phyloP scores from a whole-genome alignment of 2,329 filamentous ascomycete genomes.

The Colletotrichum sidae region DNA sequence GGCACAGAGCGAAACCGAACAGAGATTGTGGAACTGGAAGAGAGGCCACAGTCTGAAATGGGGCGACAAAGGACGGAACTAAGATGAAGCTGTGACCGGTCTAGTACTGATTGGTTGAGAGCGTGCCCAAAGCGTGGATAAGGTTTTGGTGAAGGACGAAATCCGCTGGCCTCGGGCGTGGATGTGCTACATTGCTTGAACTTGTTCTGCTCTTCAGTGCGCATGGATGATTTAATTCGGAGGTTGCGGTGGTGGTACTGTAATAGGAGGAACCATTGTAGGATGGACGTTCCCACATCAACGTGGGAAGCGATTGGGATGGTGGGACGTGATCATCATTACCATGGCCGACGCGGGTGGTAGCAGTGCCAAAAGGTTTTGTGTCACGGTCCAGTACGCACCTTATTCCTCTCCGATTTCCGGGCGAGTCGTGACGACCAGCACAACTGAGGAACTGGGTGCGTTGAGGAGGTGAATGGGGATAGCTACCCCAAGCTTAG shows the following conservation, averaged over 20 bases:
- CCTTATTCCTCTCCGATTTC: slow-evolving; percentile 1
- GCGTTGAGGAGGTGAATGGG: slow-evolving; percentile 3
- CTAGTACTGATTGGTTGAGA: neutral
- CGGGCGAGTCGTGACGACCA: too few relatives aligned
- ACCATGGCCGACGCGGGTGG: too few relatives aligned
- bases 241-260: neutral
- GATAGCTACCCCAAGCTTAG: neutral
- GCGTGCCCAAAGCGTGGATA: slow-evolving; percentile 27
- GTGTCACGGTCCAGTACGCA: neutral
- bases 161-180: slow-evolving; percentile 7
- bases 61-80: slow-evolving; percentile 7
- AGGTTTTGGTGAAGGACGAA: slow-evolving; percentile 21
- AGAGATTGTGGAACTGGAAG: neutral
- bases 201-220: neutral
- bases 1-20: slow-evolving; percentile 2
- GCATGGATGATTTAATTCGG: neutral
- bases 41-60: slow-evolving; percentile 3
- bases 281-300: neutral
- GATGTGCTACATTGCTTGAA: slow-evolving; percentile 2
- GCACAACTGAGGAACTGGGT: neutral
- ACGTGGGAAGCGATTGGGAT: too few relatives aligned
- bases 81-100: slow-evolving; percentile 8
- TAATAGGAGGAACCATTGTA: too few relatives aligned
- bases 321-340: too few relatives aligned
- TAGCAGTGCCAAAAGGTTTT: neutral